These are phyloP conservation scores for Diophrys sp. DNA, from an alignment of 73 alveolate genomes.

Conservation along the genomic window DNA sequence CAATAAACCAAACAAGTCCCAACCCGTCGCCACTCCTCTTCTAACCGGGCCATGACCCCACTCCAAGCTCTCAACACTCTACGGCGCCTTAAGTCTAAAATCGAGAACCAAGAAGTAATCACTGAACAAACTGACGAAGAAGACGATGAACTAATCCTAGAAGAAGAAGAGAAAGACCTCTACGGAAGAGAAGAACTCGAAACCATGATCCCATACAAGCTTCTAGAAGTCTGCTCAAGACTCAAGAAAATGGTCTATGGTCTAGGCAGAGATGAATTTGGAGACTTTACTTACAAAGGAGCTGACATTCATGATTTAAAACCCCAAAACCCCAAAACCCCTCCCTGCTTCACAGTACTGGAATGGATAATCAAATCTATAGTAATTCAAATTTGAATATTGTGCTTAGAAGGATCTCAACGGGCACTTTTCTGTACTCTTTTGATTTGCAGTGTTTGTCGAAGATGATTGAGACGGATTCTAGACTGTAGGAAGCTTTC, in stretches of 20 bases:
- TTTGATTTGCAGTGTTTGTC: slow-evolving; percentile 19
- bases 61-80: too few relatives aligned
- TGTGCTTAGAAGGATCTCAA: slow-evolving; percentile 14
- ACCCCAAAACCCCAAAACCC: slow-evolving; percentile 5
- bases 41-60: too few relatives aligned
- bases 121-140: too few relatives aligned
- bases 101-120: too few relatives aligned
- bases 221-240: slow-evolving; percentile 3
- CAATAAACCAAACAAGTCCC: too few relatives aligned
- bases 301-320: slow-evolving; percentile 14
- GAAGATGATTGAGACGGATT: slow-evolving; percentile 24
- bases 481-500: slow-evolving; percentile 21
- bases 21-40: too few relatives aligned
- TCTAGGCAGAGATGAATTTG: slow-evolving; percentile 3
- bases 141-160: not conserved
- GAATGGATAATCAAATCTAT: slow-evolving; percentile 17
- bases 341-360: not conserved
- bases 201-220: not conserved
- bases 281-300: slow-evolving; percentile 3
- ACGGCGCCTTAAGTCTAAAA: too few relatives aligned
- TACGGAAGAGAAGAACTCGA: slow-evolving; percentile 3
- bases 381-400: slow-evolving; percentile 37
- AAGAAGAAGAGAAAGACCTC: slow-evolving; percentile 6
- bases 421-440: slow-evolving; percentile 25
- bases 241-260: not conserved